Conservation (phyloP, 306 rosid genomes). For the Gynostemma pentaphyllum region DNA sequence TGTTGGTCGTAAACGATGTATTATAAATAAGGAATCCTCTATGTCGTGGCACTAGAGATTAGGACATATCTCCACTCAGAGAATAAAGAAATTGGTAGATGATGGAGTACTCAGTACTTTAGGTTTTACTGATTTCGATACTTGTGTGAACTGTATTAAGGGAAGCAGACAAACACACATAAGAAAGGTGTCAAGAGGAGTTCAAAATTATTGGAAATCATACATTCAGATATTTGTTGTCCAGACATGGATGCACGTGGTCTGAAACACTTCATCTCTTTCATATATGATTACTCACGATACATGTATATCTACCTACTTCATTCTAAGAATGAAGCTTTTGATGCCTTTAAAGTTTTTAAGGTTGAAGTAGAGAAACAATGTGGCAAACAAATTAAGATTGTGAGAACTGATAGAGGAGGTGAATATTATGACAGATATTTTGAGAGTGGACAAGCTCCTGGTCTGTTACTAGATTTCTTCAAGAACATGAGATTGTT, state of each 20-base stretch:
- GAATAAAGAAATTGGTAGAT: slow-evolving; percentile 1
- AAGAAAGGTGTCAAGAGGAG: background rate
- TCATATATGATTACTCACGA: background rate
- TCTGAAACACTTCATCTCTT: background rate
- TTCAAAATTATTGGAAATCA: background rate
- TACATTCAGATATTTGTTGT: background rate
- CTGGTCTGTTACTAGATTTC: background rate
- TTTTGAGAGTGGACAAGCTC: background rate
- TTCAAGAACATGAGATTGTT: background rate
- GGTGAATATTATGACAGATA: slow-evolving; percentile 9
- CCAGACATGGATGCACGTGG: background rate
- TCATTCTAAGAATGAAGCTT: background rate
- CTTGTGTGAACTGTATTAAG: background rate
- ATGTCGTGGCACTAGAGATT: background rate
- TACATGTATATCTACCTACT: background rate
- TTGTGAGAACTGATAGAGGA: background rate
- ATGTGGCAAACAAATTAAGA: background rate
- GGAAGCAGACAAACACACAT: background rate
- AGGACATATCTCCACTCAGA: background rate
- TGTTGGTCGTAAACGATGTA: background rate
- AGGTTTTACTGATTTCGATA: background rate
- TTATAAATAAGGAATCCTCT: background rate
- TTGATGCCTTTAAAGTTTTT: background rate
- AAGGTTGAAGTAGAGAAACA: background rate
- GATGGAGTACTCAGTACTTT: background rate